Conservation (phyloP, 2,329 filamentous ascomycete species). For the Aspergillus sp. region DNA sequence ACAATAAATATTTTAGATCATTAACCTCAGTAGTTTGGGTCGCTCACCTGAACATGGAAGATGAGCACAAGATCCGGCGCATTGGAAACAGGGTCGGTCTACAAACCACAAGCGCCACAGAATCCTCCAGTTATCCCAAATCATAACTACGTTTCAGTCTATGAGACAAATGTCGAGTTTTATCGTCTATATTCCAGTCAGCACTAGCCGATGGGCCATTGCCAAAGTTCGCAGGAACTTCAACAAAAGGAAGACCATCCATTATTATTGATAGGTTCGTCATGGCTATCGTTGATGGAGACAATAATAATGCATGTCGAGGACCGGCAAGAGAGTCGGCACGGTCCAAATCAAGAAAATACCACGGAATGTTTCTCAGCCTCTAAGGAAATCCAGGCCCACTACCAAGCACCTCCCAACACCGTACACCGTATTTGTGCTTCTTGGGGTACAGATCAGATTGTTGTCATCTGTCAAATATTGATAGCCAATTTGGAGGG, state of each 20-base stretch:
- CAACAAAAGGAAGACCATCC: background rate
- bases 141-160: background rate
- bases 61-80: background rate
- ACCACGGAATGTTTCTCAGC: background rate
- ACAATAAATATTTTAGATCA: too few relatives aligned
- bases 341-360: background rate
- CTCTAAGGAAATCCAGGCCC: background rate
- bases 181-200: background rate
- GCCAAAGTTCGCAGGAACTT: background rate
- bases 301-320: background rate
- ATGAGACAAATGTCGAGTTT: background rate
- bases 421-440: background rate
- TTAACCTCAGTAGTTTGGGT: background rate
- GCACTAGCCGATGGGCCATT: background rate
- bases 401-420: background rate
- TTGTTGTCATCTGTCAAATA: background rate
- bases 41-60: constrained; percentile 1
- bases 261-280: background rate
- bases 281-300: background rate
- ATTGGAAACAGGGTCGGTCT: background rate
- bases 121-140: background rate
- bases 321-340: background rate
- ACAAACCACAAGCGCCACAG: background rate
- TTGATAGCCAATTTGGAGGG: background rate
- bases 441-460: background rate